Percentiles rank a stretch among this genome's conserved stretches.
Evolutionary conservation across 2,329 filamentous ascomycete genomes (phyloP).

Genomic region (Phialemoniopsis sp.): DNA sequence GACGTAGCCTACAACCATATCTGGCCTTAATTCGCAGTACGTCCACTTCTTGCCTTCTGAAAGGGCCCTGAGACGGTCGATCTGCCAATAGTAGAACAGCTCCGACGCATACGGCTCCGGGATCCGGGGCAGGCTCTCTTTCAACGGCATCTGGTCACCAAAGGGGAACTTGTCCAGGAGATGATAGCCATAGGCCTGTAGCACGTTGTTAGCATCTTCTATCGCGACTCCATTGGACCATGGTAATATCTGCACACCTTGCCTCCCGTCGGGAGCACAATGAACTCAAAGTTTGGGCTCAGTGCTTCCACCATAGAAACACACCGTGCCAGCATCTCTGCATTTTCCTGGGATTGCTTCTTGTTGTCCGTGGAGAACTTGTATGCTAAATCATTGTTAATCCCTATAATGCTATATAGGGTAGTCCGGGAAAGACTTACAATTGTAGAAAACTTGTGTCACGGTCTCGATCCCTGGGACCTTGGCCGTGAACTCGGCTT

Average conservation of each 20-base stretch:
- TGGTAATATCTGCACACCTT: constrained; percentile 17
- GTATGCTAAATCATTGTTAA: constrained; percentile 3
- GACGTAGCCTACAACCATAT: constrained; percentile 36
- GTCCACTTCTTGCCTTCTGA: constrained; percentile 32
- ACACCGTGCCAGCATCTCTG: too few species aligned
- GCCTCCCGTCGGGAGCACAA: constrained; percentile 34
- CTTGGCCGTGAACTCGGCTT: constrained; percentile 24
- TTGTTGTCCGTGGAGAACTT: too few species aligned
- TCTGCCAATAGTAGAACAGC: constrained; percentile 41
- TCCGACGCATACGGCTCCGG: constrained; percentile 33
- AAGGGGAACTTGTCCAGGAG: constrained; percentile 20
- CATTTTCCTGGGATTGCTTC: too few species aligned
- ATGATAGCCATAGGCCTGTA: constrained; percentile 22
- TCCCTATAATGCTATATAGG: constrained; percentile 1
- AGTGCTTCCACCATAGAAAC: constrained; percentile 9
- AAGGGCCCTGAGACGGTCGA: constrained; percentile 29
- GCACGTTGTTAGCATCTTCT: too few species aligned
- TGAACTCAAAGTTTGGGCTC: constrained; percentile 28
- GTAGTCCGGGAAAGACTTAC: constrained; percentile 11
- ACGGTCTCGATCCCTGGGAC: constrained; percentile 28
- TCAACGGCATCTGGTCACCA: constrained; percentile 26
- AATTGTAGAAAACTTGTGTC: constrained; percentile 38
- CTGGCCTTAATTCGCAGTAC: constrained; percentile 37
- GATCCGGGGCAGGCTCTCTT: constrained; percentile 31
- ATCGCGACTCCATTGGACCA: too few species aligned